These are phyloP conservation scores for Claviceps quebecensis DNA, from an alignment of 2,329 filamentous ascomycete species.

Conservation along the genomic window DNA sequence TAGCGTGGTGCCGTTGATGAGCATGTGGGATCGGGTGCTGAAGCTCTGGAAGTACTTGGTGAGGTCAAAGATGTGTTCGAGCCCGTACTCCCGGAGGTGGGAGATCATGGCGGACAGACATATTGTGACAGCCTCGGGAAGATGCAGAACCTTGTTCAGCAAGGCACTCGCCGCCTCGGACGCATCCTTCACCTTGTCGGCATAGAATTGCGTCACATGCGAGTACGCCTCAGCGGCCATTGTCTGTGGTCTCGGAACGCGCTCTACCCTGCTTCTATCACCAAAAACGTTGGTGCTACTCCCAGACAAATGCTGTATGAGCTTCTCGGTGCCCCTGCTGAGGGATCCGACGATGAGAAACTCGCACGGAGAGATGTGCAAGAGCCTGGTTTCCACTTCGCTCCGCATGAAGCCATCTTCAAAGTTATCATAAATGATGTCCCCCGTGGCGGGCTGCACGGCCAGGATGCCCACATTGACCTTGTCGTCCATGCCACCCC, in stretches of 20 bases:
- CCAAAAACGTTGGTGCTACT: constrained; percentile 87
- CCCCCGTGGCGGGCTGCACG: constrained; percentile 88
- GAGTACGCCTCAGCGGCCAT: constrained; percentile 75
- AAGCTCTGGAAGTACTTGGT: constrained; percentile 97
- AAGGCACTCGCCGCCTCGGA: constrained; percentile 46
- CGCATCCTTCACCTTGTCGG: constrained; percentile 59
- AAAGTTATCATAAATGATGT: constrained; percentile 91
- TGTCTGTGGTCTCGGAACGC: constrained; percentile 60
- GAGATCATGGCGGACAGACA: constrained; percentile 95
- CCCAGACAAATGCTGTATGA: constrained; percentile 77
- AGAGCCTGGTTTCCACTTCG: constrained; percentile 85
- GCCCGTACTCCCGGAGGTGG: constrained; percentile 78
- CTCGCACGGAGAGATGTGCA: constrained; percentile 93
- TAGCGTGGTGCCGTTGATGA: constrained; percentile 86
- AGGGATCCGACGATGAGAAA: constrained; percentile 85
- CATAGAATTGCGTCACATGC: constrained; percentile 87
- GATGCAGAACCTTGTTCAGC: constrained; percentile 71
- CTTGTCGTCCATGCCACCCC: constrained; percentile 77
- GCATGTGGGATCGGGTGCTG: constrained; percentile 86
- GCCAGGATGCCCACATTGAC: constrained; percentile 85
- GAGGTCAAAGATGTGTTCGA: constrained; percentile 89
- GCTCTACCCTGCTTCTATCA: constrained; percentile 75
- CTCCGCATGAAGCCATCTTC: constrained; percentile 96
- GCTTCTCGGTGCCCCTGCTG: constrained; percentile 81
- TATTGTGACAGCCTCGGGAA: constrained; percentile 76